phyloP scores from a whole-genome alignment of 352 stramenopile genomes.

The Stramenopiles sp. region DNA sequence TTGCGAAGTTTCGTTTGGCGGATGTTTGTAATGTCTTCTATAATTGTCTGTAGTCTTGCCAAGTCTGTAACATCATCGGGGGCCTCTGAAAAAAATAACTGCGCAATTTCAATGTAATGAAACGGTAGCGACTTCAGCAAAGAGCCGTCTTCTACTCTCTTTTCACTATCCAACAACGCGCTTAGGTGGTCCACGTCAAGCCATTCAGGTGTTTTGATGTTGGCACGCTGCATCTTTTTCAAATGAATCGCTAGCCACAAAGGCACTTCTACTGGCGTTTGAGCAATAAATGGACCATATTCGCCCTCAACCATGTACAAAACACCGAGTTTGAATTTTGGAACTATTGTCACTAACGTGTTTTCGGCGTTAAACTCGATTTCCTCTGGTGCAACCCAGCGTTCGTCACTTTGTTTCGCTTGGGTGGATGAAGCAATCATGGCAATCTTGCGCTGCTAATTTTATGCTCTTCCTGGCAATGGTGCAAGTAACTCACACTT shows the following conservation, averaged over 20 bases:
- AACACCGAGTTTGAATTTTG: slow-evolving; percentile 43
- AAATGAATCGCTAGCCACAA: slow-evolving; percentile 67
- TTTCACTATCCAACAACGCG: slow-evolving; percentile 39
- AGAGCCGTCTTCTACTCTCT: slow-evolving; percentile 40
- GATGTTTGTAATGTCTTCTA: slow-evolving; percentile 64
- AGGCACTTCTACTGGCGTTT: slow-evolving; percentile 51
- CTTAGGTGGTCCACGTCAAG: slow-evolving; percentile 41
- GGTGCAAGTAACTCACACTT: too few relatives aligned
- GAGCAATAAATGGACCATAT: slow-evolving; percentile 60
- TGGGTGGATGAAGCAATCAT: too few relatives aligned
- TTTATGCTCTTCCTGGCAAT: too few relatives aligned
- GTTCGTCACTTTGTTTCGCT: too few relatives aligned
- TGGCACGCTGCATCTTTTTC: slow-evolving; percentile 60
- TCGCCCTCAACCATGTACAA: slow-evolving; percentile 32
- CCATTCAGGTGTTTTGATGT: slow-evolving; percentile 50
- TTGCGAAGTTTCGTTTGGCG: slow-evolving; percentile 63
- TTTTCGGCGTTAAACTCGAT: slow-evolving; percentile 37
- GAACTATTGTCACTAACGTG: slow-evolving; percentile 55
- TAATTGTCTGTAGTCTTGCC: slow-evolving; percentile 46
- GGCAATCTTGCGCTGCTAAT: too few relatives aligned
- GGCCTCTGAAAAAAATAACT: slow-evolving; percentile 53
- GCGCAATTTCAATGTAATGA: slow-evolving; percentile 59
- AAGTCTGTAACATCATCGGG: slow-evolving; percentile 53
- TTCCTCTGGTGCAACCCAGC: too few relatives aligned
- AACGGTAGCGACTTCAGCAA: slow-evolving; percentile 53